Percentiles rank a stretch among this genome's conserved stretches.
Conservation (phyloP, 1,284 basidiomycete genomes). For the Pseudozyma flocculosa region DNA sequence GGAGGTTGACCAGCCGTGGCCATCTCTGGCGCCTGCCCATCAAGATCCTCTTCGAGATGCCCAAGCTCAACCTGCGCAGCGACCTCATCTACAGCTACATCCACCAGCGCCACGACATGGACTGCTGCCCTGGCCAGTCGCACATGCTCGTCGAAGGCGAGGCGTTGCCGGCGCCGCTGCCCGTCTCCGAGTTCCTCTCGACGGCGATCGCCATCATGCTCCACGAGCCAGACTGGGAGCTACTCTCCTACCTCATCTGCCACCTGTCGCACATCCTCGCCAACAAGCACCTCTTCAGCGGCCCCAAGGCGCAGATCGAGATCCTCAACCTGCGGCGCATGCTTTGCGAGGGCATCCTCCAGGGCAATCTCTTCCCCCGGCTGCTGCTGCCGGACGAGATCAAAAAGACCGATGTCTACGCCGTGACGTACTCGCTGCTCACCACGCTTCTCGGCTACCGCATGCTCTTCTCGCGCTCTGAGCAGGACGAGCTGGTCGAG, state of each 20-base stretch:
- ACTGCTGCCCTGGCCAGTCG: slow-evolving; percentile 52
- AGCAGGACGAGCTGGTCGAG: slow-evolving; percentile 73
- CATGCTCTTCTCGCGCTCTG: slow-evolving; percentile 70
- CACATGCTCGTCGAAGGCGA: slow-evolving; percentile 43
- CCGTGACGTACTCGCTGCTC: slow-evolving; percentile 82
- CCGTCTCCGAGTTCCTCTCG: slow-evolving; percentile 75
- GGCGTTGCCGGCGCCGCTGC: slow-evolving; percentile 62
- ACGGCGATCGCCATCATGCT: slow-evolving; percentile 72
- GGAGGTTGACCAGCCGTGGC: slow-evolving; percentile 6
- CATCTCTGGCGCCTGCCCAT: slow-evolving; percentile 80
- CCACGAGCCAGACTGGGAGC: slow-evolving; percentile 84
- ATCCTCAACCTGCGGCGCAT: slow-evolving; percentile 69
- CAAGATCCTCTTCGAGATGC: slow-evolving; percentile 68
- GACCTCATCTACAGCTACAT: slow-evolving; percentile 60
- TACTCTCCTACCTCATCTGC: slow-evolving; percentile 86
- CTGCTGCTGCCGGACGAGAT: slow-evolving; percentile 65
- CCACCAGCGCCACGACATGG: slow-evolving; percentile 60
- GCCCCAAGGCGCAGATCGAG: slow-evolving; percentile 71
- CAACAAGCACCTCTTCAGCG: slow-evolving; percentile 97
- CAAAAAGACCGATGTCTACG: slow-evolving; percentile 73
- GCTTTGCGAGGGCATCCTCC: slow-evolving; percentile 70
- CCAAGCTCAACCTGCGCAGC: slow-evolving; percentile 61
- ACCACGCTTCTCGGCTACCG: slow-evolving; percentile 87
- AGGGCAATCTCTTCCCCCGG: slow-evolving; percentile 66
- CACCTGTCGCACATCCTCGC: slow-evolving; percentile 86